Conservation (phyloP, 73 alveolate species). For the Loxodes magnus region DNA sequence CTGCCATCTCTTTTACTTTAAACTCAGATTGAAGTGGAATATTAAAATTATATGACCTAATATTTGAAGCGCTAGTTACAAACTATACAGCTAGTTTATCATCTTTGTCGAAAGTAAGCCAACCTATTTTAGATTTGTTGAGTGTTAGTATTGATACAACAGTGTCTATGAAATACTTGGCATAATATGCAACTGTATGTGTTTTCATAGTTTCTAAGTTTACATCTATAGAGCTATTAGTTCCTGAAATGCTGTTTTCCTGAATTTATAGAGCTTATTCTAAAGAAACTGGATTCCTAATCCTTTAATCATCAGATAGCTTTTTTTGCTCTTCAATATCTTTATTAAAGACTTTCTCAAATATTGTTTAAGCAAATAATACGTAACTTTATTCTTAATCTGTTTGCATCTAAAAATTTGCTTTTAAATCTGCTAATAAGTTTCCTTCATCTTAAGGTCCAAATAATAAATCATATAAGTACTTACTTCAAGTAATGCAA, state of each 20-base stretch:
- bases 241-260: no score
- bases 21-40: conserved; percentile 30
- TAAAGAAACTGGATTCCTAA: no score
- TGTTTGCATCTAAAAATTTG: conserved; percentile 3
- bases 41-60: conserved; percentile 61
- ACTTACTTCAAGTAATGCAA: conserved; percentile 95
- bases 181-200: no score
- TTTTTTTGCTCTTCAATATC: conserved; percentile 25
- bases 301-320: conserved; percentile 30
- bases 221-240: no score
- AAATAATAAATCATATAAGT: conserved; percentile 72
- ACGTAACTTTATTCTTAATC: not conserved
- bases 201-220: no score
- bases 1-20: conserved; percentile 90
- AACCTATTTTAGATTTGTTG: no score
- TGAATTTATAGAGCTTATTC: no score
- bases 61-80: conserved; percentile 65
- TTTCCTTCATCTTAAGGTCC: conserved; percentile 36
- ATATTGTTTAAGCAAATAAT: conserved; percentile 5
- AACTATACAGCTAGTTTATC: conserved; percentile 66
- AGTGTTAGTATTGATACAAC: no score
- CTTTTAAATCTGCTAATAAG: conserved; percentile 29
- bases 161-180: no score
- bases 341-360: conserved; percentile 15
- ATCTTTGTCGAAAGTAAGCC: conserved; percentile 79